Evolutionary conservation across 257 asterid species (phyloP).

Genomic region (Forsythia suspensa): DNA sequence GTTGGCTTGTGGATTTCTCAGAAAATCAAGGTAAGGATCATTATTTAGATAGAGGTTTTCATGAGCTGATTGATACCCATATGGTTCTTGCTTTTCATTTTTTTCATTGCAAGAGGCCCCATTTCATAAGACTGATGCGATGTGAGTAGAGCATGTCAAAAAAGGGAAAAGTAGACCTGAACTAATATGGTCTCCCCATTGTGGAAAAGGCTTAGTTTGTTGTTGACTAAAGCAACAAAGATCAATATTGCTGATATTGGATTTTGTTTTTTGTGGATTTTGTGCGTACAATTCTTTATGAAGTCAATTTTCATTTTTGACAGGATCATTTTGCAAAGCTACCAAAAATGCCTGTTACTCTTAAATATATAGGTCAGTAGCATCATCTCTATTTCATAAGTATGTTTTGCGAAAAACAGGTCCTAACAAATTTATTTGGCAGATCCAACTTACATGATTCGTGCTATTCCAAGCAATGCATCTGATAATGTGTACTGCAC

Average conservation of each 20-base stretch:
- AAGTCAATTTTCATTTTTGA: slow-evolving; percentile 17
- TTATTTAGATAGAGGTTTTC: background rate
- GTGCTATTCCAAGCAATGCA: slow-evolving; percentile 78
- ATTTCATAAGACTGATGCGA: background rate
- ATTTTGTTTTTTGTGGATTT: background rate
- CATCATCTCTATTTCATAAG: background rate
- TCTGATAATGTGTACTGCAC: slow-evolving; percentile 75
- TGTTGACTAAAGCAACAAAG: background rate
- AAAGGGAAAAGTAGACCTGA: background rate
- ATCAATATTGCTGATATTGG: background rate
- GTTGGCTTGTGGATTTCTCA: slow-evolving; percentile 73
- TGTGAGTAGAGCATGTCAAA: background rate
- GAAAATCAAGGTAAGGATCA: slow-evolving; percentile 51
- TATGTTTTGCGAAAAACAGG: slow-evolving; percentile 7
- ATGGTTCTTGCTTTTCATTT: background rate
- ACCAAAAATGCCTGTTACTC: slow-evolving; percentile 41
- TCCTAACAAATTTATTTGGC: slow-evolving; percentile 25
- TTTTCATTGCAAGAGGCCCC: background rate
- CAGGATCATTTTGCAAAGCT: slow-evolving; percentile 52
- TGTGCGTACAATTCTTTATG: slow-evolving; percentile 1
- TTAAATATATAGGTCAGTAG: slow-evolving; percentile 67
- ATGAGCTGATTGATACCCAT: background rate
- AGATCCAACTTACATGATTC: slow-evolving; percentile 83
- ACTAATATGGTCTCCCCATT: background rate
- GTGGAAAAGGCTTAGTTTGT: background rate